These are phyloP conservation scores for Trametes sanguinea DNA, from an alignment of 768 basidiomycete genomes.

Conservation along the genomic window DNA sequence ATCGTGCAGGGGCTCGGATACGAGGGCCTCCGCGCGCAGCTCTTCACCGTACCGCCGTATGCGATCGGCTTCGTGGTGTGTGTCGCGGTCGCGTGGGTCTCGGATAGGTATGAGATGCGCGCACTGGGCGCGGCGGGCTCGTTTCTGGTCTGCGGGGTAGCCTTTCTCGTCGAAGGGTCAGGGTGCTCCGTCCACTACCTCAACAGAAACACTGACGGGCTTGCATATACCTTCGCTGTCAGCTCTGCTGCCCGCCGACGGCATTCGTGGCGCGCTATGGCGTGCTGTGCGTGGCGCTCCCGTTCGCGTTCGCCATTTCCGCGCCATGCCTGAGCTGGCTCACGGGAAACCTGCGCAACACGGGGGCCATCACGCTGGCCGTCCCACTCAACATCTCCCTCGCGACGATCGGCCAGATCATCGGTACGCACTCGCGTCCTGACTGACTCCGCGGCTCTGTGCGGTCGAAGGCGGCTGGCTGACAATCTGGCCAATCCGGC, in stretches of 20 bases:
- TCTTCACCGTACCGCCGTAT: conserved; percentile 59
- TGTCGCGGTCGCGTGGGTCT: conserved; percentile 21
- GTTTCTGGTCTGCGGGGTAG: conserved; percentile 21
- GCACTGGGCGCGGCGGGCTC: conserved; percentile 18
- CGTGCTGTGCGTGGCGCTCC: conserved; percentile 35
- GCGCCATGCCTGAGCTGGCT: conserved; percentile 41
- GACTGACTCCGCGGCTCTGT: not conserved
- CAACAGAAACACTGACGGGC: not conserved
- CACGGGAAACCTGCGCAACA: conserved; percentile 36
- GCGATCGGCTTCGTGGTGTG: conserved; percentile 36
- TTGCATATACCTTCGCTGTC: not conserved
- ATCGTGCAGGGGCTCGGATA: conserved; percentile 67
- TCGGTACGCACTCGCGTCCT: conserved; percentile 18
- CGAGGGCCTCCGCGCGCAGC: conserved; percentile 52
- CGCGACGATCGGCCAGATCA: conserved; percentile 40
- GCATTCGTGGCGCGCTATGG: conserved; percentile 37
- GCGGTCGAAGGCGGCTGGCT: not conserved
- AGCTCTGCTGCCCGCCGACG: conserved; percentile 26
- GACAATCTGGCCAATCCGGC: not conserved
- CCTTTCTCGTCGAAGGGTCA: conserved; percentile 27
- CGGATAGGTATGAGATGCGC: conserved; percentile 26
- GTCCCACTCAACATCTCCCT: conserved; percentile 38
- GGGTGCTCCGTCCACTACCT: not conserved
- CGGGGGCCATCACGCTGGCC: conserved; percentile 35
- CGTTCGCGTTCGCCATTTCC: conserved; percentile 37